phyloP scores from a whole-genome alignment of 2,329 filamentous ascomycete genomes.

The Hortaea werneckii region DNA sequence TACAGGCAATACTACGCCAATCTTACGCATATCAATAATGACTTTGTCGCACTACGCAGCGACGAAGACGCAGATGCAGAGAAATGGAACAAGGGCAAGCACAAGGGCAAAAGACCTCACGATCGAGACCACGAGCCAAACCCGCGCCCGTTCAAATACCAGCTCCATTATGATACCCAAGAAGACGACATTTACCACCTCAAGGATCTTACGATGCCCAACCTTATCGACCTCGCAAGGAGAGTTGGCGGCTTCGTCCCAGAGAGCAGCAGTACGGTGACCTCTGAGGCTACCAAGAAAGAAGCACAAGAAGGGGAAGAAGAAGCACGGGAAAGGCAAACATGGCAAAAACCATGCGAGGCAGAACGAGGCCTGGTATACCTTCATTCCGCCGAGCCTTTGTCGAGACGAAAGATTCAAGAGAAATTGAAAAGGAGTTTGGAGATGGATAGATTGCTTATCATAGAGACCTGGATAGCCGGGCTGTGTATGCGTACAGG shows the following conservation, averaged over 20 bases:
- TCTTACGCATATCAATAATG: conserved; percentile 78
- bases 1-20: conserved; percentile 94
- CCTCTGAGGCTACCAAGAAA: conserved; percentile 14
- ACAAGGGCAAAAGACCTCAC: conserved; percentile 47
- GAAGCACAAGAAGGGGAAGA: conserved; percentile 24
- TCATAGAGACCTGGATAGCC: too few relatives aligned
- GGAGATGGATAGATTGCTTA: conserved; percentile 7
- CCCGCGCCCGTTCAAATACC: conserved; percentile 57
- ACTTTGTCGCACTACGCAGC: conserved; percentile 32
- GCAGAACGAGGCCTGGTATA: conserved; percentile 60
- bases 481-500: too few relatives aligned
- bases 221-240: conserved; percentile 67
- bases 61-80: conserved; percentile 6
- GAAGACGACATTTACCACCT: conserved; percentile 66
- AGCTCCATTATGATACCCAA: conserved; percentile 80
- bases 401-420: conserved; percentile 58
- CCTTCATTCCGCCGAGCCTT: conserved; percentile 74
- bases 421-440: conserved; percentile 48
- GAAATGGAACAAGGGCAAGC: conserved; percentile 56
- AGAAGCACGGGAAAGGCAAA: conserved; percentile 23
- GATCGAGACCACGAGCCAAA: conserved; percentile 42
- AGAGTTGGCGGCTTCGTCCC: conserved; percentile 54
- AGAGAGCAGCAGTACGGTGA: conserved; percentile 20
- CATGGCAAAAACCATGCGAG: conserved; percentile 39
- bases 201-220: conserved; percentile 74